Evolutionary conservation across 1,284 basidiomycete species (phyloP).

Genomic region (Thelephora terrestris): DNA sequence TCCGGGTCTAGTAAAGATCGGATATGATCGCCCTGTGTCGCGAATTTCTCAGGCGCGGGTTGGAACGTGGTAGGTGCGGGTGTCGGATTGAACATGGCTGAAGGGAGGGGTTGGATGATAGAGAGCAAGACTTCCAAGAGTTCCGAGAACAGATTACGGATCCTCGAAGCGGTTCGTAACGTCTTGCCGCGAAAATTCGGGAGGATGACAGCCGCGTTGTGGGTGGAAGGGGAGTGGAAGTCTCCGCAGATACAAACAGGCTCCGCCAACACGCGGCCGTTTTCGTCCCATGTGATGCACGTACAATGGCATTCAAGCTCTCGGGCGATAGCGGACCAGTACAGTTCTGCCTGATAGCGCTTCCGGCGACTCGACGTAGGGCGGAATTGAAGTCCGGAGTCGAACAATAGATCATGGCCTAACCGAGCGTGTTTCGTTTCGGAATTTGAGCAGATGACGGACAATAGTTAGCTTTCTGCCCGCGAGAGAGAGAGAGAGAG

Average conservation of each 20-base stretch:
- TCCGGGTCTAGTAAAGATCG: constrained; percentile 57
- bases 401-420: constrained; percentile 88
- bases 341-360: constrained; percentile 66
- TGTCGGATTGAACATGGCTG: constrained; percentile 1
- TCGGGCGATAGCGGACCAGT: constrained; percentile 75
- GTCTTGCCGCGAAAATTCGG: constrained; percentile 35
- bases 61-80: background rate
- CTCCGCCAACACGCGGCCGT: constrained; percentile 33
- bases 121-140: constrained; percentile 76
- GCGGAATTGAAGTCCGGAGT: constrained; percentile 65
- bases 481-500: background rate
- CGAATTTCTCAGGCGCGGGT: constrained; percentile 28
- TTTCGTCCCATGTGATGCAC: constrained; percentile 66
- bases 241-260: constrained; percentile 15
- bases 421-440: constrained; percentile 1
- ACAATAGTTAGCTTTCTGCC: background rate
- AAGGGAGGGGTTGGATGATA: constrained; percentile 61
- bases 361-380: constrained; percentile 65
- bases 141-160: constrained; percentile 65
- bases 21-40: constrained; percentile 47
- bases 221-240: constrained; percentile 20
- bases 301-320: constrained; percentile 81
- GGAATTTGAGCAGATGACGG: background rate
- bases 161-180: constrained; percentile 63
- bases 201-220: constrained; percentile 32